These are phyloP conservation scores for Penicillium sp. DNA, from an alignment of 2,329 filamentous ascomycete genomes.

Conservation along the genomic window DNA sequence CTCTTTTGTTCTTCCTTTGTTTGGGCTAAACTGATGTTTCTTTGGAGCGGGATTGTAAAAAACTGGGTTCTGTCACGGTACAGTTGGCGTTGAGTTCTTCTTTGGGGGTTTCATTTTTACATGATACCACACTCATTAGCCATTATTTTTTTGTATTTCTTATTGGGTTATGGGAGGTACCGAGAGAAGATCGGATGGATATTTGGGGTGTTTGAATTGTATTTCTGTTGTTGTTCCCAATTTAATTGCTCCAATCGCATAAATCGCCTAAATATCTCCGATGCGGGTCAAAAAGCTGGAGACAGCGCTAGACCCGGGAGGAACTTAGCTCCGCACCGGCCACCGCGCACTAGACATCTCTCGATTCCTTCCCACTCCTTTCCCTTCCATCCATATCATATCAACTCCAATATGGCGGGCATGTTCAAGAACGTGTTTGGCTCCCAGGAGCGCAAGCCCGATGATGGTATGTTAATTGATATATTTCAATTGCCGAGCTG, in stretches of 20 bases:
- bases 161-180: constrained; percentile 17
- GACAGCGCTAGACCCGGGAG: constrained; percentile 47
- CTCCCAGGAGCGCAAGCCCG: constrained; percentile 33
- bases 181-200: background rate
- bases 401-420: constrained; percentile 36
- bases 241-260: background rate
- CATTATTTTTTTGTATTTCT: constrained; percentile 1
- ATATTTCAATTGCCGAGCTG: constrained; percentile 12
- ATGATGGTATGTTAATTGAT: constrained; percentile 36
- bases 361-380: constrained; percentile 25
- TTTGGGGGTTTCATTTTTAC: constrained; percentile 21
- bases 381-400: constrained; percentile 23
- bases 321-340: constrained; percentile 28
- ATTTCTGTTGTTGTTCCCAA: background rate
- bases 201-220: background rate
- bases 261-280: background rate
- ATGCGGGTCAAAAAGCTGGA: constrained; percentile 31
- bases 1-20: constrained; percentile 6
- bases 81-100: constrained; percentile 27
- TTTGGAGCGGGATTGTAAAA: constrained; percentile 32
- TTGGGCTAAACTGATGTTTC: constrained; percentile 4
- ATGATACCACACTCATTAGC: constrained; percentile 34
- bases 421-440: constrained; percentile 44
- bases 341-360: constrained; percentile 8
- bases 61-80: constrained; percentile 24